Evolutionary conservation across 371 early-diverging fungal species (phyloP).

Genomic region (Rhizomucor pusillus): DNA sequence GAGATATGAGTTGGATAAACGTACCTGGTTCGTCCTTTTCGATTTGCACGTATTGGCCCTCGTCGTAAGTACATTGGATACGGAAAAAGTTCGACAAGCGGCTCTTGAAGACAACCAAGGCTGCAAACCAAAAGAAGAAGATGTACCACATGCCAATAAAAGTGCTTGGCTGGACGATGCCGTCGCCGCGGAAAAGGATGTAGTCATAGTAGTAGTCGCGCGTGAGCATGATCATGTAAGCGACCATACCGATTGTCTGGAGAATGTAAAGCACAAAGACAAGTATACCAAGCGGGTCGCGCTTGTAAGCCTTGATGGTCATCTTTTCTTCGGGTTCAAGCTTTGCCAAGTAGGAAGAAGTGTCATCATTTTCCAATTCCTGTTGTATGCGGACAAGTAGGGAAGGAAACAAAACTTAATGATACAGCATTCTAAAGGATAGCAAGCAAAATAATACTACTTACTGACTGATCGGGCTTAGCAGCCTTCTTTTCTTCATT

Average conservation of each 20-base stretch:
- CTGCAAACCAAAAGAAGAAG: conserved; percentile 61
- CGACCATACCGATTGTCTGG: conserved; percentile 42
- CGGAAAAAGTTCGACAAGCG: conserved; percentile 67
- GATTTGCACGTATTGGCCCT: conserved; percentile 63
- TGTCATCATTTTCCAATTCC: conserved; percentile 5
- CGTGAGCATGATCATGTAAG: conserved; percentile 35
- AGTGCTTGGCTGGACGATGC: conserved; percentile 35
- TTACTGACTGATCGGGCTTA: conserved; percentile 7
- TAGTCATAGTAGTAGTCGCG: conserved; percentile 41
- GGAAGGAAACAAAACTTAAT: conserved; percentile 1
- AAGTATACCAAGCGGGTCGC: conserved; percentile 26
- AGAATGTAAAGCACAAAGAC: conserved; percentile 21
- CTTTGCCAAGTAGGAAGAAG: conserved; percentile 8
- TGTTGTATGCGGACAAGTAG: neutral
- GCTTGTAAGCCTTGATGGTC: conserved; percentile 39
- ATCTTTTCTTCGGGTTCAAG: conserved; percentile 28
- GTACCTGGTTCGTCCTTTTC: conserved; percentile 54
- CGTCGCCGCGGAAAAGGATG: conserved; percentile 28
- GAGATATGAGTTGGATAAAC: neutral
- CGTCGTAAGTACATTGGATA: conserved; percentile 47
- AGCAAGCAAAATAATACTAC: neutral
- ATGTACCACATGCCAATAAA: conserved; percentile 66
- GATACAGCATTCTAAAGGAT: neutral
- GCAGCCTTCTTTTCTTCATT: conserved; percentile 13
- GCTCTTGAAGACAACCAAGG: conserved; percentile 38